Evolutionary conservation across 306 rosid species (phyloP), one percentile per base, ranked within the genome.

Genomic region (Gynostemma pentaphyllum): DNA sequence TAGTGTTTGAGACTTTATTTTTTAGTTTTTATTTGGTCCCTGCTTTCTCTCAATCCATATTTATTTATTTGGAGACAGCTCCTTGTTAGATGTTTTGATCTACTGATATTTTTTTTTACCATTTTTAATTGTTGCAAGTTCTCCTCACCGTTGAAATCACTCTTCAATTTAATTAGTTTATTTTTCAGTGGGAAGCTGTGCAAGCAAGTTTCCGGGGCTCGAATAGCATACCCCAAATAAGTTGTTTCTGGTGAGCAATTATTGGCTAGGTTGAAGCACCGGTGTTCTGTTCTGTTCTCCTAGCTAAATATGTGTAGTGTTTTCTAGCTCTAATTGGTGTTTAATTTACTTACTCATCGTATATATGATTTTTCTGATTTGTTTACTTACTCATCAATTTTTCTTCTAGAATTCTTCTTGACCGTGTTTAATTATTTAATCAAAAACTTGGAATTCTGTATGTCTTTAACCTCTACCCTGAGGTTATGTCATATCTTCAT

Each of bases 131-230:
- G 48, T 22, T 7, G n/a, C 4, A 40, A 61, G 13, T 13, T 61
- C 22, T 40, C 66, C 29, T 61, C 13, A 23, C 18, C 14, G 19
- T 22, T 60, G 65, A 32, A 30, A 12, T 28, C 65, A 21, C 48
- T 39, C 65, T 60, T 60, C 65, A 60, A 60, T 7, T 61, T 56
- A 39, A 18, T 61, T 64, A 61, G 40, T 61, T 59, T 61, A 40
- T 61, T 61, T 61, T 61, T 61, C 50, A 61, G 49, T 61, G 66
- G 66, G 49, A 61, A 61, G 66, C 49, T 61, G 40, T 61, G 66
- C 66, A 40, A 40, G 34, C 49, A 61, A 61, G 50, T 40, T 61
- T 61, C 66, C 23, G 66, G 49, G 66, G 36, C 66, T 40, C 50
- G 66, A 29, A 13, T 61, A 61, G 50, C 66, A 61, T 61, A 61